phyloP scores from a whole-genome alignment of 352 stramenopile genomes.

The Phytophthora pistaciae region DNA sequence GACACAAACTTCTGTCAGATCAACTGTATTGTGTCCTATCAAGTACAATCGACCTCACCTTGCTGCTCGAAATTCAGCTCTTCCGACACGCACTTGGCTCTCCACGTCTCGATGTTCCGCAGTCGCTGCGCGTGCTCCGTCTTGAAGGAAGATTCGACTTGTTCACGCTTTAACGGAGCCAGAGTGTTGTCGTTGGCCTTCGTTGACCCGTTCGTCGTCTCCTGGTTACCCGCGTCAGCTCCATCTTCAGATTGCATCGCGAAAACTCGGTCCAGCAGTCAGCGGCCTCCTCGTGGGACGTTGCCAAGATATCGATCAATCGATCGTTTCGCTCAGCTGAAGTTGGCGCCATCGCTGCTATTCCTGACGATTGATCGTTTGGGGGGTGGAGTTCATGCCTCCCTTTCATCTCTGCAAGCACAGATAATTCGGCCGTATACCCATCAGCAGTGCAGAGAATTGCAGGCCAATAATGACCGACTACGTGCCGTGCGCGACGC shows the following conservation, averaged over 20 bases:
- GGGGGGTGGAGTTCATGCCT: neutral
- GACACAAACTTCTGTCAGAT: neutral
- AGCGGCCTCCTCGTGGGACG: neutral
- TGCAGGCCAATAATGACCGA: constrained; percentile 25
- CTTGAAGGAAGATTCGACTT: constrained; percentile 16
- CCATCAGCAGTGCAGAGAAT: too few relatives aligned
- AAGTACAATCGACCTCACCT: constrained; percentile 10
- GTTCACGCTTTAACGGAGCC: constrained; percentile 5
- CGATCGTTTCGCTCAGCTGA: constrained; percentile 10
- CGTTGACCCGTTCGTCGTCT: neutral
- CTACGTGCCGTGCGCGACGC: constrained; percentile 20
- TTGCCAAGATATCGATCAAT: constrained; percentile 14
- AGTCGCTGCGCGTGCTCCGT: constrained; percentile 21
- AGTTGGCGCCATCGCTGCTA: constrained; percentile 2
- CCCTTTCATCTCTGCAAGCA: neutral
- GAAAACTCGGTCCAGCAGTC: neutral
- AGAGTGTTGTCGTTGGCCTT: neutral
- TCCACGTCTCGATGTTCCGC: constrained; percentile 38
- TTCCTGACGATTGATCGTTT: constrained; percentile 6
- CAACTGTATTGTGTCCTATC: neutral
- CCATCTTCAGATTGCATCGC: constrained; percentile 8
- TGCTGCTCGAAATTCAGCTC: constrained; percentile 31
- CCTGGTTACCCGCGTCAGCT: neutral
- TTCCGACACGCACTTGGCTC: constrained; percentile 34
- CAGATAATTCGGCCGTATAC: neutral